phyloP scores from a whole-genome alignment of 2,329 filamentous ascomycete species.

The Pseudogymnoascus sp. region DNA sequence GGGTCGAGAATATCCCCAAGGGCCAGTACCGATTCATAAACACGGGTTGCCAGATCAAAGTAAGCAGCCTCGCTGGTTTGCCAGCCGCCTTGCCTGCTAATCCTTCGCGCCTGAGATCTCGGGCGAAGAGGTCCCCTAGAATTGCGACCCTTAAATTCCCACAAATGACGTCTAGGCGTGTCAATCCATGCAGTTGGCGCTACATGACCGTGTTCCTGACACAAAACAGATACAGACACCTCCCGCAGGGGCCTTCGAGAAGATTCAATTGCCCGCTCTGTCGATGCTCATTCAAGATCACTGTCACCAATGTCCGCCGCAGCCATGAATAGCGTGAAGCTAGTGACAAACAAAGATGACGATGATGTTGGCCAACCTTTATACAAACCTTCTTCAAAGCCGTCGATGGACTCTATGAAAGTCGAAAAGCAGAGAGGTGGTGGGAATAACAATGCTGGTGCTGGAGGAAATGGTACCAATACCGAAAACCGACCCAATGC shows the following conservation, averaged over 20 bases:
- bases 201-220: background rate
- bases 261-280: conserved; percentile 3
- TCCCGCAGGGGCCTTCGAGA: background rate
- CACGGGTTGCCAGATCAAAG: conserved; percentile 2
- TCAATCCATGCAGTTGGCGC: conserved; percentile 1
- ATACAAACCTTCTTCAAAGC: background rate
- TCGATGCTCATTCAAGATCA: conserved; percentile 18
- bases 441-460: background rate
- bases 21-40: conserved; percentile 7
- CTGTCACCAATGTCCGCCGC: conserved; percentile 22
- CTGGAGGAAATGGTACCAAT: background rate
- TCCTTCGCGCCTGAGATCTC: background rate
- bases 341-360: conserved; percentile 7
- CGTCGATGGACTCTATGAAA: background rate
- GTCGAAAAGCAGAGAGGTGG: background rate
- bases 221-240: background rate
- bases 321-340: conserved; percentile 22
- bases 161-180: conserved; percentile 6
- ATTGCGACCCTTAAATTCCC: conserved; percentile 3
- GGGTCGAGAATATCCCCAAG: conserved; percentile 2
- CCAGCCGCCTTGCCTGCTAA: background rate
- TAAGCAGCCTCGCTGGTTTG: background rate
- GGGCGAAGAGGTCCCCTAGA: conserved; percentile 4
- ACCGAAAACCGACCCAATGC: background rate
- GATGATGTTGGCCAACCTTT: background rate